These are phyloP conservation scores for Amanita molliuscula DNA, from an alignment of 768 basidiomycete genomes.

Conservation along the genomic window DNA sequence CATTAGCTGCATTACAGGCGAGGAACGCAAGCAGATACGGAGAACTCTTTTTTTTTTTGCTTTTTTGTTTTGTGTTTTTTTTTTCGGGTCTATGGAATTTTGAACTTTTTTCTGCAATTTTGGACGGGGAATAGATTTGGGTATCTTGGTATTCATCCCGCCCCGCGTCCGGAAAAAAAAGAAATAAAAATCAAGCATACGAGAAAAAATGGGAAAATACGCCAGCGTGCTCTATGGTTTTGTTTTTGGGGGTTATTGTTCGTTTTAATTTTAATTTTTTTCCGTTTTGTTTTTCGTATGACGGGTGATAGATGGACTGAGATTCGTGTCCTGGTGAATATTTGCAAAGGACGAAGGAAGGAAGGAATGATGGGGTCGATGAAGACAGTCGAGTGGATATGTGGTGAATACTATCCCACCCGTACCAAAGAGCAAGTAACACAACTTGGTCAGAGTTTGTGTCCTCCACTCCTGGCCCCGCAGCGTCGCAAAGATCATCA, in stretches of 20 bases:
- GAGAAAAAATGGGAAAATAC: background rate
- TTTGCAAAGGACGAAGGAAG: no score
- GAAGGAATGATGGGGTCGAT: background rate
- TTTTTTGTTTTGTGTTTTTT: background rate
- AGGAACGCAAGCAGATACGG: background rate
- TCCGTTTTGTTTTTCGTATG: background rate
- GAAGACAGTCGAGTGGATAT: background rate
- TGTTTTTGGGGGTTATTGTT: background rate
- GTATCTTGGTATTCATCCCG: background rate
- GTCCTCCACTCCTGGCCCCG: background rate
- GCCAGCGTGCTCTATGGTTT: background rate
- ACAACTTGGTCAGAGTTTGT: background rate
- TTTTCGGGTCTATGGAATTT: background rate
- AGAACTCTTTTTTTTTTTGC: background rate
- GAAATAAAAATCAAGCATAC: background rate
- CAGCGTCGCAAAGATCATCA: background rate
- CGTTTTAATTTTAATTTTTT: background rate
- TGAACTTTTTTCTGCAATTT: background rate
- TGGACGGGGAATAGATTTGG: background rate
- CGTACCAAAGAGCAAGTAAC: background rate
- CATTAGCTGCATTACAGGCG: background rate
- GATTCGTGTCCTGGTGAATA: no score
- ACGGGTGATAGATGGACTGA: no score
- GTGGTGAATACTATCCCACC: background rate
- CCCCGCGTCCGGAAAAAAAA: background rate